Percentiles rank a stretch among this genome's conserved stretches.
Evolutionary conservation across 2,329 filamentous ascomycete species (phyloP).

Genomic region (Colletotrichum theobromicola): DNA sequence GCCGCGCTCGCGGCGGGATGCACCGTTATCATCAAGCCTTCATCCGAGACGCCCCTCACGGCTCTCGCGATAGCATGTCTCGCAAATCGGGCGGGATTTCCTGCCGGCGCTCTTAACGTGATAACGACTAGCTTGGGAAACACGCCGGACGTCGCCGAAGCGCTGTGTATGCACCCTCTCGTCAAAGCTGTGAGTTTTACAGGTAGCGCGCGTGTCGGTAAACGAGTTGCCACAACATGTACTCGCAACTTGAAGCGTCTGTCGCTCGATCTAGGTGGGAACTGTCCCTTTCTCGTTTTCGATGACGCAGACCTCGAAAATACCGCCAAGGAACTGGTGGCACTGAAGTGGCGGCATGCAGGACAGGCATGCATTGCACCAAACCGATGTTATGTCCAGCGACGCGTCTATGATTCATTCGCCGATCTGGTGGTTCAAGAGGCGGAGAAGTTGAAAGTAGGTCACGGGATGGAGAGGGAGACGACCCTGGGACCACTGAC

Average conservation of each 20-base stretch:
- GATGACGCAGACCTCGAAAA: constrained; percentile 69
- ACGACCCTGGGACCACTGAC: constrained; percentile 41
- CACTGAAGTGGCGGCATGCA: constrained; percentile 59
- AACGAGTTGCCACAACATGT: constrained; percentile 66
- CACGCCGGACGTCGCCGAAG: constrained; percentile 57
- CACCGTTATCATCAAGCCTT: constrained; percentile 62
- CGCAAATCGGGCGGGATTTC: constrained; percentile 75
- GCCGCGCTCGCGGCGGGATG: constrained; percentile 74
- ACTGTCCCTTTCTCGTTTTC: constrained; percentile 69
- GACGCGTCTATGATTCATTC: constrained; percentile 58
- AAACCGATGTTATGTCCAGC: constrained; percentile 62
- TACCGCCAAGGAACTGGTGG: constrained; percentile 59
- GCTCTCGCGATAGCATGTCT: constrained; percentile 61
- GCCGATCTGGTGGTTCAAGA: constrained; percentile 47
- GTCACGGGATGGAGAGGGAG: constrained; percentile 27
- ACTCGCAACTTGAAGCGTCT: constrained; percentile 71
- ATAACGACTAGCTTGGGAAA: constrained; percentile 72
- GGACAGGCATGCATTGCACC: constrained; percentile 67
- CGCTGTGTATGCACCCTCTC: constrained; percentile 69
- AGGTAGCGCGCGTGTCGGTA: constrained; percentile 73
- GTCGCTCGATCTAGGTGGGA: constrained; percentile 72
- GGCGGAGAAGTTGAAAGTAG: constrained; percentile 22
- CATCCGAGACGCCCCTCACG: constrained; percentile 27
- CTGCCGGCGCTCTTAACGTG: constrained; percentile 76
- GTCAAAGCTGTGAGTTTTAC: constrained; percentile 81